A percentile compares a stretch with the other conserved stretches of the same genome.
These are phyloP conservation scores for Pythium dissimile DNA, from an alignment of 352 stramenopile species.

Conservation along the genomic window DNA sequence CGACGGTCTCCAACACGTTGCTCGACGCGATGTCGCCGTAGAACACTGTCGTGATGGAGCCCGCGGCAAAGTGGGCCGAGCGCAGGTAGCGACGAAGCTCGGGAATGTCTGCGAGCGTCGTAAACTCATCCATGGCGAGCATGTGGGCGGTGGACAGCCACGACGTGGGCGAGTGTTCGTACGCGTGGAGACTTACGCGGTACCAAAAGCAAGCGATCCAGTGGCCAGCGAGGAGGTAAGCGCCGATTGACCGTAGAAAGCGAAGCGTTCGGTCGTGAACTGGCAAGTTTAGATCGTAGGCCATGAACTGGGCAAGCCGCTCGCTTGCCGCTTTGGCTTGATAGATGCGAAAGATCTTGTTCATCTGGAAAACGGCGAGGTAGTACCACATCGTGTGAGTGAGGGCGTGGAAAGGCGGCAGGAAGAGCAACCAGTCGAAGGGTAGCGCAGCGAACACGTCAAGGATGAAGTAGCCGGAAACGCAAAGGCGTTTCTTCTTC, in stretches of 20 bases:
- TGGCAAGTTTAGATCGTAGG: slow-evolving; percentile 46
- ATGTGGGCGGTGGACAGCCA: slow-evolving; percentile 58
- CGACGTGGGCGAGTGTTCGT: slow-evolving; percentile 42
- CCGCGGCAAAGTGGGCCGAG: slow-evolving; percentile 52
- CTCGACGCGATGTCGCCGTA: slow-evolving; percentile 66
- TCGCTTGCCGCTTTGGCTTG: slow-evolving; percentile 48
- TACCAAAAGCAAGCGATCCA: slow-evolving; percentile 77
- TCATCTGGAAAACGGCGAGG: slow-evolving; percentile 50
- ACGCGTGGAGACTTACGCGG: slow-evolving; percentile 38
- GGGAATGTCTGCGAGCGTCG: slow-evolving; percentile 34
- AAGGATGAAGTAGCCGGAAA: slow-evolving; percentile 7
- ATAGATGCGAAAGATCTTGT: slow-evolving; percentile 54
- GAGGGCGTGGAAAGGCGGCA: slow-evolving; percentile 27
- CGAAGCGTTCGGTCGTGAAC: slow-evolving; percentile 46
- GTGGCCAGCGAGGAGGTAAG: slow-evolving; percentile 56
- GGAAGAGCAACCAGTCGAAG: slow-evolving; percentile 48
- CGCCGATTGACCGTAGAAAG: slow-evolving; percentile 43
- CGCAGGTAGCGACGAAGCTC: slow-evolving; percentile 47
- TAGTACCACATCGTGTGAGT: slow-evolving; percentile 48
- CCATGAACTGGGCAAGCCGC: slow-evolving; percentile 47
- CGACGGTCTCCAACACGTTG: slow-evolving; percentile 54
- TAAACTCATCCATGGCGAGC: slow-evolving; percentile 46
- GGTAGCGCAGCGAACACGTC: slow-evolving; percentile 41
- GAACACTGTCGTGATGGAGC: slow-evolving; percentile 68
- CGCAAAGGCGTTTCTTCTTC: neutral